A percentile compares a stretch with the other conserved stretches of the same genome.
Conservation (phyloP, 2,329 filamentous ascomycete genomes). For the Aspergillus chevalieri region DNA sequence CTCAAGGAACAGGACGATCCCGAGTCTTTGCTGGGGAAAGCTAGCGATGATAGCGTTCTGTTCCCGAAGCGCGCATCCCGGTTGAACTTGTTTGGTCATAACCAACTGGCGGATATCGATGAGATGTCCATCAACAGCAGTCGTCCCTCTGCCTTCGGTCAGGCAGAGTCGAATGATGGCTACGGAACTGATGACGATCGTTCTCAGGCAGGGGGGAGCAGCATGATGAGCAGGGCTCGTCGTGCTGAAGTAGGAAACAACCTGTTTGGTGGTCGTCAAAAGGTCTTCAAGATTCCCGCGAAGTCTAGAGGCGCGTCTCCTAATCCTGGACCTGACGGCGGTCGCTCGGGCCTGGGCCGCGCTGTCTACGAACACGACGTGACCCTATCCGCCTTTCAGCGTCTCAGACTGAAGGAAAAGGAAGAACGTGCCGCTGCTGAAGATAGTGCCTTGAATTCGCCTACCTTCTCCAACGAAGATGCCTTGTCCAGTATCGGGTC, state of each 20-base stretch:
- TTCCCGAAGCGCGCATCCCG: slow-evolving; percentile 75
- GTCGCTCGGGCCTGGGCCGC: slow-evolving; percentile 48
- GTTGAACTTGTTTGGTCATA: slow-evolving; percentile 64
- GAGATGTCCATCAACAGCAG: slow-evolving; percentile 70
- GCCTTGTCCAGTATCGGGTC: slow-evolving; percentile 58
- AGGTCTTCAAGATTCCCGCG: slow-evolving; percentile 78
- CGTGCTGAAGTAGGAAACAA: slow-evolving; percentile 78
- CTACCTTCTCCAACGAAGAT: slow-evolving; percentile 37
- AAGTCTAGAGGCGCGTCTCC: slow-evolving; percentile 30
- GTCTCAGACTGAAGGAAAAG: slow-evolving; percentile 53
- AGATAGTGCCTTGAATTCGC: slow-evolving; percentile 31
- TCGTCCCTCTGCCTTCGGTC: slow-evolving; percentile 52
- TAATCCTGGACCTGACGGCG: slow-evolving; percentile 25
- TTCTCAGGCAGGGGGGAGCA: slow-evolving; percentile 60
- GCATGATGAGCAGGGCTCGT: slow-evolving; percentile 86
- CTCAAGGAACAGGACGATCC: slow-evolving; percentile 90
- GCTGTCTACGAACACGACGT: slow-evolving; percentile 84
- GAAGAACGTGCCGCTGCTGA: slow-evolving; percentile 42
- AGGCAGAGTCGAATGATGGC: slow-evolving; percentile 59
- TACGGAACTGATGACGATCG: slow-evolving; percentile 62
- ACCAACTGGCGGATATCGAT: slow-evolving; percentile 66
- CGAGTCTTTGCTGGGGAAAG: slow-evolving; percentile 80
- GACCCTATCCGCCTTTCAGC: slow-evolving; percentile 74
- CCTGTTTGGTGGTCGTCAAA: slow-evolving; percentile 90
- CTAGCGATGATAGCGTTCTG: slow-evolving; percentile 88